Conservation (phyloP, 768 basidiomycete species). For the Termitomyces sp. region DNA sequence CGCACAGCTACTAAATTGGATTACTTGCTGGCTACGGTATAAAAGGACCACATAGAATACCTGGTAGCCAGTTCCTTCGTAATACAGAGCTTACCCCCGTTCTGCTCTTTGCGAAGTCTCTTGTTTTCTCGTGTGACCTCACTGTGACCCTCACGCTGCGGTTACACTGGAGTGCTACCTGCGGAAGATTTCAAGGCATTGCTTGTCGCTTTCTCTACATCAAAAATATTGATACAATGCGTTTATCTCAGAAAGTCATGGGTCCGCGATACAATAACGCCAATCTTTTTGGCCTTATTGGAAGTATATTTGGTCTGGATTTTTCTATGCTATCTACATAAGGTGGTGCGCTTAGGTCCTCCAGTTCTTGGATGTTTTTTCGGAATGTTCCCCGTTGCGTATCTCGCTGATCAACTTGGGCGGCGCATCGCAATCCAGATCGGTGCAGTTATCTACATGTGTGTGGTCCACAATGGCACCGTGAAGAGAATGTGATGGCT, state of each 20-base stretch:
- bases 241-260: slow-evolving; percentile 16
- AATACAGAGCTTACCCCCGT: too few relatives aligned
- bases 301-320: slow-evolving; percentile 34
- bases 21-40: too few relatives aligned
- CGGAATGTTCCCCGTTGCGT: slow-evolving; percentile 38
- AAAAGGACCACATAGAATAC: too few relatives aligned
- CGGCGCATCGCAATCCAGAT: slow-evolving; percentile 34
- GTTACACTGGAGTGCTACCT: slow-evolving; percentile 37
- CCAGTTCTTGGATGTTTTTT: slow-evolving; percentile 37
- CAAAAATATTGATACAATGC: neutral
- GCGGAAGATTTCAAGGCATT: slow-evolving; percentile 30
- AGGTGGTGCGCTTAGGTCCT: neutral
- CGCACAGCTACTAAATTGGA: too few relatives aligned
- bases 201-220: neutral
- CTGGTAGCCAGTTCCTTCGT: too few relatives aligned
- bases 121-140: too few relatives aligned
- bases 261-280: slow-evolving; percentile 27
- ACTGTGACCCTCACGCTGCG: too few relatives aligned
- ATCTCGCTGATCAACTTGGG: slow-evolving; percentile 30
- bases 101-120: too few relatives aligned
- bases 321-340: neutral
- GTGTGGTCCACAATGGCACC: neutral
- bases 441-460: slow-evolving; percentile 35
- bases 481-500: neutral
- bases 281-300: slow-evolving; percentile 31